Conservation (phyloP, 257 asterid species). For the Plantago elongata region DNA sequence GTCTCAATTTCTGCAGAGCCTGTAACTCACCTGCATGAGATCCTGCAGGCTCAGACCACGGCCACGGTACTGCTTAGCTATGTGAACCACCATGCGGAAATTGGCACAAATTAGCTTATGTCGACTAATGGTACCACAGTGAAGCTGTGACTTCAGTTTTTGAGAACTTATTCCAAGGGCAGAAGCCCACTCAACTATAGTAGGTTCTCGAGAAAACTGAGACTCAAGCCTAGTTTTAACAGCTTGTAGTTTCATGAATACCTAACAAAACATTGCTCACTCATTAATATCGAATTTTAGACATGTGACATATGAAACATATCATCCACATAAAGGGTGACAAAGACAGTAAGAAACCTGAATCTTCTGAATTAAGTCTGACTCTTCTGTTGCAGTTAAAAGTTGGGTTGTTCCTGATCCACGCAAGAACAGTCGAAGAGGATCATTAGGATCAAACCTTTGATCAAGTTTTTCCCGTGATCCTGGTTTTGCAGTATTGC, state of each 20-base stretch:
- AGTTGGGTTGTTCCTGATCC: constrained; percentile 74
- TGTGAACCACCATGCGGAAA: constrained; percentile 84
- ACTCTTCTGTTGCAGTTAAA: constrained; percentile 67
- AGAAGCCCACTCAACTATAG: constrained; percentile 76
- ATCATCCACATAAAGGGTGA: constrained; percentile 9
- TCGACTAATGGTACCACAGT: constrained; percentile 55
- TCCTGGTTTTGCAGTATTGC: constrained; percentile 33
- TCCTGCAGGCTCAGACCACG: constrained; percentile 86
- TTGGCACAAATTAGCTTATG: constrained; percentile 82
- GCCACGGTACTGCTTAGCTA: constrained; percentile 84
- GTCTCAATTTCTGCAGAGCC: neutral
- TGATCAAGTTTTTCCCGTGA: constrained; percentile 33
- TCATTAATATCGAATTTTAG: constrained; percentile 9
- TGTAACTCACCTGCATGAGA: constrained; percentile 68
- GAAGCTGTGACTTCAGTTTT: constrained; percentile 52
- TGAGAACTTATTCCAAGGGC: constrained; percentile 58
- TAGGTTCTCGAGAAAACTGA: constrained; percentile 74
- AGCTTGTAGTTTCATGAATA: constrained; percentile 51
- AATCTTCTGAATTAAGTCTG: constrained; percentile 57
- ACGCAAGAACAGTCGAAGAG: constrained; percentile 52
- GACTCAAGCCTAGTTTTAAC: constrained; percentile 44
- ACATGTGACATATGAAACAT: neutral
- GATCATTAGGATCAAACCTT: constrained; percentile 50
- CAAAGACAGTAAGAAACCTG: constrained; percentile 46
- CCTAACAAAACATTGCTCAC: constrained; percentile 37